Evolutionary conservation across 164 flowering plant genomes (phyloP).

Genomic region (Nelumbo lutea): DNA sequence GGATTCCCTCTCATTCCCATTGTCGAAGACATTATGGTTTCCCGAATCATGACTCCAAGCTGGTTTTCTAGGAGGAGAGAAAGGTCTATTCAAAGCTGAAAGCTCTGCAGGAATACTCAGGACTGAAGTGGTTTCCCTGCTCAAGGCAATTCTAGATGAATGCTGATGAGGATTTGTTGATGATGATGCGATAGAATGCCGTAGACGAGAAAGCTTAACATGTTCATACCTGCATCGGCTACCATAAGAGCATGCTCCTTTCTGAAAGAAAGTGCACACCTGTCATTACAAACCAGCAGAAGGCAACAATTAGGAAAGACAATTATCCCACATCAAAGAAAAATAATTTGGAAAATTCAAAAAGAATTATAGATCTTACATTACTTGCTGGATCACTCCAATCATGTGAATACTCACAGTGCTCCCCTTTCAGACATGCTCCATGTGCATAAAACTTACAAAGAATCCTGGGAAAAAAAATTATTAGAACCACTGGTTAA

Average conservation of each 20-base stretch:
- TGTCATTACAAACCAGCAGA: constrained; percentile 21
- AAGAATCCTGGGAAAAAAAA: constrained; percentile 42
- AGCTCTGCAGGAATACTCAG: constrained; percentile 22
- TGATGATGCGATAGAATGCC: constrained; percentile 41
- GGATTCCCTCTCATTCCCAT: constrained; percentile 20
- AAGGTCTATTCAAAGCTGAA: constrained; percentile 31
- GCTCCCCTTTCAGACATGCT: constrained; percentile 89
- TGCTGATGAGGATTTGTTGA: constrained; percentile 30
- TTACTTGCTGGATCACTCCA: constrained; percentile 76
- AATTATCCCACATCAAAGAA: background rate
- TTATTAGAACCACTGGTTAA: too few relatives aligned
- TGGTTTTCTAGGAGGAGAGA: constrained; percentile 22
- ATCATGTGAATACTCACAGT: constrained; percentile 90
- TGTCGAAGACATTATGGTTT: constrained; percentile 18
- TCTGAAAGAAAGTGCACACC: constrained; percentile 91
- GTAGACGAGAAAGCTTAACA: constrained; percentile 53
- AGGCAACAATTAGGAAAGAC: constrained; percentile 3
- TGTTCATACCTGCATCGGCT: constrained; percentile 94
- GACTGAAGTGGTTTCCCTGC: constrained; percentile 10
- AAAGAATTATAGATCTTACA: constrained; percentile 27
- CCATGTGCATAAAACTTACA: constrained; percentile 94
- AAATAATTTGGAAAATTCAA: background rate
- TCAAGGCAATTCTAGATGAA: constrained; percentile 18
- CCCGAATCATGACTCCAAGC: constrained; percentile 39
- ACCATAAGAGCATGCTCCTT: constrained; percentile 81